Percentiles rank a stretch among this genome's conserved stretches.
These are phyloP conservation scores for Pseudogymnoascus sp. DNA, from an alignment of 2,329 filamentous ascomycete genomes.

Conservation along the genomic window DNA sequence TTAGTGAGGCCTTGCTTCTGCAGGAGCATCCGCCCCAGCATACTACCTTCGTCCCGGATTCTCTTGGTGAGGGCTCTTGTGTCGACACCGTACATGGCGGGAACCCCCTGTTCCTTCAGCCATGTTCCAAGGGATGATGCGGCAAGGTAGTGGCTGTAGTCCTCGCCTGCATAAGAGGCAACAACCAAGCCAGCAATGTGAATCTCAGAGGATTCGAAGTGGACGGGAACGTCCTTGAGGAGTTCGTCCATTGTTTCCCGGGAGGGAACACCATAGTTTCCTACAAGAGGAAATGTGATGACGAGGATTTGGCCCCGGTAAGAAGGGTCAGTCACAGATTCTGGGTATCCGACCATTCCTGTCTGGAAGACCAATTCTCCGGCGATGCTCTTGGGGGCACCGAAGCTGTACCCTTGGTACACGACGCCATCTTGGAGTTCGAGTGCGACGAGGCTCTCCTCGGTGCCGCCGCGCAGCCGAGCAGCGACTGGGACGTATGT, in stretches of 20 bases:
- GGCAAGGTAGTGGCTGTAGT: constrained; percentile 91
- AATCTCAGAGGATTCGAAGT: constrained; percentile 90
- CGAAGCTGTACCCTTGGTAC: constrained; percentile 94
- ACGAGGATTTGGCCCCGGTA: constrained; percentile 92
- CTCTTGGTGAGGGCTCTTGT: constrained; percentile 90
- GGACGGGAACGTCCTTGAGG: constrained; percentile 75
- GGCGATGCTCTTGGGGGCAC: constrained; percentile 86
- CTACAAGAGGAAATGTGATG: constrained; percentile 89
- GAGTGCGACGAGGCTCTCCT: constrained; percentile 68
- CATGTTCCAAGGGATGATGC: constrained; percentile 85
- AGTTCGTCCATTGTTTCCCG: constrained; percentile 79
- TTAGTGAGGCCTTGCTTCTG: constrained; percentile 50
- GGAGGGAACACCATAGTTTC: constrained; percentile 95
- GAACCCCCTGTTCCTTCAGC: constrained; percentile 92
- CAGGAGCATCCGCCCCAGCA: constrained; percentile 85
- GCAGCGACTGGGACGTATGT: constrained; percentile 24
- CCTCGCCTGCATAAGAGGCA: constrained; percentile 87
- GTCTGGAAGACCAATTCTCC: constrained; percentile 99
- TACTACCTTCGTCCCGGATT: constrained; percentile 89
- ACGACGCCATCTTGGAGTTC: constrained; percentile 88
- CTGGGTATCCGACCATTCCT: constrained; percentile 97
- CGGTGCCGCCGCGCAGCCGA: constrained; percentile 25
- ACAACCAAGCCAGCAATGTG: constrained; percentile 90
- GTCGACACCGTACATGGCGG: constrained; percentile 92
- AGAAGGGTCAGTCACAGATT: constrained; percentile 82